A percentile compares a stretch with the other conserved stretches of the same genome.
Conservation (phyloP, 768 basidiomycete genomes). For the Suillus subaureus region DNA sequence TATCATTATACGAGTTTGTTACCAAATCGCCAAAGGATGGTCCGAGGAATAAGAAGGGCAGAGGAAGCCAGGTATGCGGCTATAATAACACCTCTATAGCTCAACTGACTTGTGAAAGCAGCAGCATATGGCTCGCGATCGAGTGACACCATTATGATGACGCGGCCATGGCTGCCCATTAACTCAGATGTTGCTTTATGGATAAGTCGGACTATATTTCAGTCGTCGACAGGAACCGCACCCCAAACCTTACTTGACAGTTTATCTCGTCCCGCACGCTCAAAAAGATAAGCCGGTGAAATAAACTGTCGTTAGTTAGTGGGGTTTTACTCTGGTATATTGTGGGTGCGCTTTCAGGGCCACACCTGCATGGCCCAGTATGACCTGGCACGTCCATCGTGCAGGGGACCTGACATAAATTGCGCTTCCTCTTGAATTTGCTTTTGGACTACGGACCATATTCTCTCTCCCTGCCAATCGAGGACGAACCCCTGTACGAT, state of each 20-base stretch:
- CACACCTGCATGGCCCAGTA: not conserved
- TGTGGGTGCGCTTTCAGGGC: not conserved
- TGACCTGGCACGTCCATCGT: not conserved
- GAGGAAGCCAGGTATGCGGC: not conserved
- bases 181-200: not conserved
- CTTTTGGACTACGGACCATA: not conserved
- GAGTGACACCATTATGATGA: not conserved
- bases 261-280: not conserved
- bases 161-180: not conserved
- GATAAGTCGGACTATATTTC: not conserved
- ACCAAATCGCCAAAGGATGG: not conserved
- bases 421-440: not conserved
- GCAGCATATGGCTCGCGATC: not conserved
- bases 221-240: not conserved
- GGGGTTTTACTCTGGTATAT: not conserved
- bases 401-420: not conserved
- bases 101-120: not conserved
- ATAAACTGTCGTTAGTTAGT: not conserved
- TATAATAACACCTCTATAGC: not conserved
- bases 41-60: not conserved
- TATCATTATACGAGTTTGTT: not conserved
- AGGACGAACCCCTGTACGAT: constrained; percentile 12
- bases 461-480: not conserved
- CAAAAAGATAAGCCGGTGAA: too few species aligned
- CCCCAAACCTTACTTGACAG: not conserved